Base-by-base conservation (phyloP, 495 filamentous ascomycete genomes). In the Geopyxis carbonaria region DNA sequence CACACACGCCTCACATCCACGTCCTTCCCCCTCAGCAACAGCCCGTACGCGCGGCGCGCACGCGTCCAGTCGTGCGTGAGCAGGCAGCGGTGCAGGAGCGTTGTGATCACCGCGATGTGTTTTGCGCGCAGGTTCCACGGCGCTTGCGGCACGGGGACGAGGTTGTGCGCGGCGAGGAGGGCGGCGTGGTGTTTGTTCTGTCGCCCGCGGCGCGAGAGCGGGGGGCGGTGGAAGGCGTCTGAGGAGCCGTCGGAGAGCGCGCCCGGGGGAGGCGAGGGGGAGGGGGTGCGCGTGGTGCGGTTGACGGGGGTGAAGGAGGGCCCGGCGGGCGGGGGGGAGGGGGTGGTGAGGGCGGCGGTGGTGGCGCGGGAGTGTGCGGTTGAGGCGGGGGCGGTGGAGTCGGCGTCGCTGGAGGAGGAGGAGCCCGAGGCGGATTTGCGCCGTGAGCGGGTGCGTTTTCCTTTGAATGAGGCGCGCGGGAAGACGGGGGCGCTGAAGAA, bases 1-100 rank as follows among this genome's bases (percentile, higher is more conserved):
- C 51, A 55, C 8, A 55, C 28, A 0, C 18, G 6, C 2, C 51
- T 34, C 10, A 55, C n/a, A 27, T 55, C 51, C 4, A 54, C 34
- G 15, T 38, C 35, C 16, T 37, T 48, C 13, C 42, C 34, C 4
- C 50, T 37, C 7, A 55, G 25, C 11, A 55, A 31, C 9, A 55
- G 30, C 9, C 32, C 50, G 18, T 35, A 55, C 6, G 51, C 51
- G 11, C 51, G 50, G 4, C 34, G 31, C 1, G 50, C 51, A 8
- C 43, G 38, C 8, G 20, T 10, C 13, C 39, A 54, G 40, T 54
- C 46, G 6, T 30, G 33, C 10, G 27, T 29, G 20, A 50, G 25
- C n/a, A 55, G 37, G 9, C 37, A 31, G 38, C 43, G 42, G 42
- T 55, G 36, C 4, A 55, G 43, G 8, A 55, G 37, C 2, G 46